Evolutionary conservation across 257 asterid species (phyloP).

Genomic region (Fraxinus americana): DNA sequence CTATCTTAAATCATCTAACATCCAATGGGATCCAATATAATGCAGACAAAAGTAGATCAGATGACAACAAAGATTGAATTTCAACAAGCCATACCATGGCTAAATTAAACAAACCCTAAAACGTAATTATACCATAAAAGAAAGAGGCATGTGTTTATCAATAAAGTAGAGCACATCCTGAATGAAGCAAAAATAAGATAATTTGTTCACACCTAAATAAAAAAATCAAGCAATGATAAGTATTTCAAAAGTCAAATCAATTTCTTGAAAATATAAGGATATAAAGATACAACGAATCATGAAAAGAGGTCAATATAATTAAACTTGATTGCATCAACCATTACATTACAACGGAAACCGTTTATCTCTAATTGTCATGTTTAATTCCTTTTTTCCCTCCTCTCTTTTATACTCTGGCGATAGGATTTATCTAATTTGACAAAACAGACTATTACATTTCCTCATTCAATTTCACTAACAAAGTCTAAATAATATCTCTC

Average conservation of each 20-base stretch:
- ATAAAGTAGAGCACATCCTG: background rate
- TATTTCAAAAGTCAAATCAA: background rate
- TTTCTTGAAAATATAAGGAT: background rate
- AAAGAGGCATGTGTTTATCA: background rate
- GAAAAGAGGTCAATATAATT: background rate
- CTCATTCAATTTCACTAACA: background rate
- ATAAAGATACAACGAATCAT: background rate
- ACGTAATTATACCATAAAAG: constrained; percentile 5
- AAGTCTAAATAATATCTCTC: background rate
- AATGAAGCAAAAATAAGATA: background rate
- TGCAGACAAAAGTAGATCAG: background rate
- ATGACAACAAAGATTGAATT: constrained; percentile 5
- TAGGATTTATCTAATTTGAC: background rate
- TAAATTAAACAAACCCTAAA: background rate
- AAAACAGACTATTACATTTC: constrained; percentile 6
- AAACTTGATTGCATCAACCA: background rate
- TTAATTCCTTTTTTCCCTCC: background rate
- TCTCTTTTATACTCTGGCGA: background rate
- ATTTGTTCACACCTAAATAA: background rate
- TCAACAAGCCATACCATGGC: constrained; percentile 9
- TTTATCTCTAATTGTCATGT: background rate
- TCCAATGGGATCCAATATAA: constrained; percentile 4
- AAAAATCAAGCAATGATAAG: constrained; percentile 11
- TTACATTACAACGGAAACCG: background rate
- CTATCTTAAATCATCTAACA: background rate